These are phyloP conservation scores for Epichloe elymi DNA, from an alignment of 2,329 filamentous ascomycete genomes.

Conservation along the genomic window DNA sequence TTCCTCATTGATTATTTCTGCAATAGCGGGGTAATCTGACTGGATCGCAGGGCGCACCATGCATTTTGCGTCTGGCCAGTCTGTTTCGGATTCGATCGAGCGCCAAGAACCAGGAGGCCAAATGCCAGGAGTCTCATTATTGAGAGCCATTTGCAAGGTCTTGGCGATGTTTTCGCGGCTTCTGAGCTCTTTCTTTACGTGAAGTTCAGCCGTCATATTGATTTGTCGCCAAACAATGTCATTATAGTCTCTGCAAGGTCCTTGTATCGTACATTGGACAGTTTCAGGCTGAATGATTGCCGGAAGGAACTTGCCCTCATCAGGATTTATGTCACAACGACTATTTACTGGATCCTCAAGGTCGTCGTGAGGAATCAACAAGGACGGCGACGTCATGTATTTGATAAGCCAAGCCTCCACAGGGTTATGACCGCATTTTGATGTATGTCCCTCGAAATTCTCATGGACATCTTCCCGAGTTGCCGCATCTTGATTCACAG, in stretches of 20 bases:
- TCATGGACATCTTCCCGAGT: neutral
- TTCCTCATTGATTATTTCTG: constrained; percentile 33
- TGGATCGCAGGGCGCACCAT: constrained; percentile 28
- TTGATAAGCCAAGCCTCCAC: constrained; percentile 2
- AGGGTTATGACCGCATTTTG: neutral
- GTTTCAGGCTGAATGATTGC: constrained; percentile 21
- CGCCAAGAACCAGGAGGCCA: neutral
- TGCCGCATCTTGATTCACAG: neutral
- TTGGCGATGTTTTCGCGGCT: constrained; percentile 10
- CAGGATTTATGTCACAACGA: constrained; percentile 23
- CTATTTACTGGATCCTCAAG: neutral
- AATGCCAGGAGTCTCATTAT: neutral
- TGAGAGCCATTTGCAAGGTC: neutral
- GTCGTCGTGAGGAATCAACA: neutral
- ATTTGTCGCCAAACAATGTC: constrained; percentile 15
- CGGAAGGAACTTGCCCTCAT: constrained; percentile 20
- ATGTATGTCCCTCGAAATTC: neutral
- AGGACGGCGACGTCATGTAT: neutral
- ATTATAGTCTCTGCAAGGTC: constrained; percentile 4
- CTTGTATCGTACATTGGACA: constrained; percentile 4
- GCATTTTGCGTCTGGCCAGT: constrained; percentile 19
- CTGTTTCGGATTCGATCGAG: neutral
- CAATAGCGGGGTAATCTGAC: constrained; percentile 27
- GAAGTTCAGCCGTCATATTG: constrained; percentile 15
- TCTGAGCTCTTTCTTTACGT: constrained; percentile 14